Evolutionary conservation across 2,329 filamentous ascomycete species (phyloP), one percentile per base, ranked within the genome.

Genomic region (Paecilomyces fulvus): DNA sequence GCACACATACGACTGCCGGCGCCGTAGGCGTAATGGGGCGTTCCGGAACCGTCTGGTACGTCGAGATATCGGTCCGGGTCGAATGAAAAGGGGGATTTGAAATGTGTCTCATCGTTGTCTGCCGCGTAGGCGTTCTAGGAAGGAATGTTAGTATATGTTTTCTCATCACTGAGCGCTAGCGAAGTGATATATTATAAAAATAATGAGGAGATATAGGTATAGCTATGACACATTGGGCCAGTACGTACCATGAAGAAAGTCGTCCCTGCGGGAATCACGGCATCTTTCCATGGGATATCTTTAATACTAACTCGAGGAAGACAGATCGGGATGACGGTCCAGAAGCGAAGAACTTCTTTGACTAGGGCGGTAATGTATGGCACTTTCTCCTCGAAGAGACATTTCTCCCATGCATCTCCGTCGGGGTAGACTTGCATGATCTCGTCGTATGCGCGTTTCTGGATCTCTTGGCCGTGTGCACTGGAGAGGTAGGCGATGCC

Each of bases 331-430:
- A 92, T 88, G 30, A 92, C 88, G 2, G 85, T 87, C 81, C 85
- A 92, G 77, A 83, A 92, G 25, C 89, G 83, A 0, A 92, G 77
- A 1, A 86, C 84, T 67, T 94, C 90, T 66, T 91, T 91, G 59
- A 89, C 87, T 5, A 94, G 72, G 0, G 89, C 89, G 0, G 87
- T 89, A 58, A 94, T 77, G 69, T 91, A 94, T 0, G 86, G 83
- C 0, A 90, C 80, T 64, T 88, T 90, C 65, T 91, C 88, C 67
- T 91, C 88, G 2, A 82, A 67, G 0, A 89, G 78, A 58, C 87
- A 90, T 61, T 79, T 82, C 62, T 86, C 82, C 86, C 88, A 92
- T n/a, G 88, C 86, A 56, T 90, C 86, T 50, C 84, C 83, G 58
- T 89, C 72, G 0, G 88, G 88, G 63, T 92, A 90, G 0, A 83